A percentile compares a stretch with the other conserved stretches of the same genome.
Evolutionary conservation across 495 filamentous ascomycete species (phyloP).

Genomic region (Mytilinidion resinicola): DNA sequence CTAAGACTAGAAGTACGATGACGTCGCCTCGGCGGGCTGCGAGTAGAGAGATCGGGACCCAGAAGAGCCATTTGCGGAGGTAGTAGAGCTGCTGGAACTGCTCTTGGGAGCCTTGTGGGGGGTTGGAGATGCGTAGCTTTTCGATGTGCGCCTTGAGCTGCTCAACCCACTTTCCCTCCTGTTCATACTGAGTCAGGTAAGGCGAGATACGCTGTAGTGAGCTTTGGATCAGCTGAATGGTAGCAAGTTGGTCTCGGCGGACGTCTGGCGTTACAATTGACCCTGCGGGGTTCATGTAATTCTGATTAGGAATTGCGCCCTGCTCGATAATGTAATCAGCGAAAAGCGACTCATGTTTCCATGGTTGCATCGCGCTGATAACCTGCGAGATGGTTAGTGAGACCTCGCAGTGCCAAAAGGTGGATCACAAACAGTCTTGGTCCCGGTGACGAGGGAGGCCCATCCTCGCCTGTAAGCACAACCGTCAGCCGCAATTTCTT

Average conservation of each 20-base stretch:
- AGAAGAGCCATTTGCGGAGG: conserved; percentile 89
- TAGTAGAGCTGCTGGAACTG: conserved; percentile 83
- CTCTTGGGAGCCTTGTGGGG: conserved; percentile 65
- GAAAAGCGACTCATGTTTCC: conserved; percentile 85
- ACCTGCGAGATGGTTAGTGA: conserved; percentile 53
- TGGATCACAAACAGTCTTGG: conserved; percentile 61
- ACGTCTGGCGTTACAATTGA: conserved; percentile 48
- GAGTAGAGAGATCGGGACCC: conserved; percentile 70
- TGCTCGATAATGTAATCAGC: conserved; percentile 75
- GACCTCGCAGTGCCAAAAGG: background rate
- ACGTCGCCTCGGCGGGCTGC: conserved; percentile 52
- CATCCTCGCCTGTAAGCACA: conserved; percentile 67
- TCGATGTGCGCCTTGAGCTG: conserved; percentile 79
- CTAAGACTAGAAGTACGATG: conserved; percentile 70
- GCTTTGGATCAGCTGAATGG: conserved; percentile 57
- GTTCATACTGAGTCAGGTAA: conserved; percentile 63
- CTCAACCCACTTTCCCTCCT: conserved; percentile 65
- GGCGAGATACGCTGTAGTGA: conserved; percentile 65
- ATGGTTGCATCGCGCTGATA: conserved; percentile 83
- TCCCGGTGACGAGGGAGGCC: conserved; percentile 87
- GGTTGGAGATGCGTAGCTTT: conserved; percentile 65
- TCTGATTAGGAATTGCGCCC: conserved; percentile 51
- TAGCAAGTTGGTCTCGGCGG: conserved; percentile 62
- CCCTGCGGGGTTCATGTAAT: conserved; percentile 52
- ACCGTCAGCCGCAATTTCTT: conserved; percentile 34